Base-by-base conservation (phyloP, 306 rosid species). In the Cicer yamashitae region DNA sequence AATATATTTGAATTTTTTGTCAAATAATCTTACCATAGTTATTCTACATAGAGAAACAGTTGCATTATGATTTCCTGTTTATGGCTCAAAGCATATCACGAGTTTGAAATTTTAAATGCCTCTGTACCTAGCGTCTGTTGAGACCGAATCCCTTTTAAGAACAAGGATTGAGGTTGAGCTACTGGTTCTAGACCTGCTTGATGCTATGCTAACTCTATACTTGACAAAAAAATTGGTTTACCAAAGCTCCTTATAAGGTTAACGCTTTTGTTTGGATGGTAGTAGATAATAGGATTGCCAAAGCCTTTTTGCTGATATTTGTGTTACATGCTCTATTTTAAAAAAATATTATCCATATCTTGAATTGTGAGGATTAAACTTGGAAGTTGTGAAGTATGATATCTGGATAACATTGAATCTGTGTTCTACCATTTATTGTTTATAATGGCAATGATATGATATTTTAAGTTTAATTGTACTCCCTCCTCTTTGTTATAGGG, bases 401-500 rank as follows among this genome's bases (percentile, higher is more conserved):
- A 41, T 34, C 54, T 66, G 56, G 75, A 39, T 15, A 20, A 39
- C 47, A 18, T 20, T 73, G 80, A 30, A 48, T 14, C 20, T 39
- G 72, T 20, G 44, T 47, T 68, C 48, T 50, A 47, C 59, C 18
- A 4, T 17, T 6, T 61, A 15, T 61, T 56, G 13, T 66, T 68
- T 67, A 64, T 70, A 38, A 10, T 10, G 57, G 63, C 38, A 65
- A 15, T 22, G 44, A 54, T 54, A 51, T 51, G 22, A 60, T 15
- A 57, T 15, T 59, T 3, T 73, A 22, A 57, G 7, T 59, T 17
- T 61, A 15, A 58, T 43, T 45, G 17, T 77, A 47, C 15, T 67
- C 48, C 46, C n/a, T 48, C 71, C 61, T 37, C 59, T 39, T 73
- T 77, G 44, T 37, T 71, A 40, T 46, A 94, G 99, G 99, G 76